Conservation (phyloP, 345 rosid species). For the Pugionium dolabratum region DNA sequence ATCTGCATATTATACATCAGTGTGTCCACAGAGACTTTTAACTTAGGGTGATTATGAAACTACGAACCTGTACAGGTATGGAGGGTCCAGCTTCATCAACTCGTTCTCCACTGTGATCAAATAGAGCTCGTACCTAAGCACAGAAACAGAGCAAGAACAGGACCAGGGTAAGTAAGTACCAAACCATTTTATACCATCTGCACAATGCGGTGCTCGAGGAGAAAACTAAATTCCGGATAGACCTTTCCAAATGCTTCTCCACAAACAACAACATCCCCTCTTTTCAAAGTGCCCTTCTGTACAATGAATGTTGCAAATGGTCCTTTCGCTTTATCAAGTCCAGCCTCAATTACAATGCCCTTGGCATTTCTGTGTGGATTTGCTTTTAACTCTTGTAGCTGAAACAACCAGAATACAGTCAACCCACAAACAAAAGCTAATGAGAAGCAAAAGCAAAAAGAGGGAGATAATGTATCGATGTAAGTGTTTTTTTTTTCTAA, state of each 20-base stretch:
- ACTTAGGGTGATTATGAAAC: constrained; percentile 17
- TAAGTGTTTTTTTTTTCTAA: constrained; percentile 8
- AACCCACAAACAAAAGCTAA: constrained; percentile 23
- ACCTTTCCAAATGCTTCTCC: constrained; percentile 99
- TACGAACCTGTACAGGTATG: constrained; percentile 83
- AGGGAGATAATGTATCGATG: background rate
- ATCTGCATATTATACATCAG: constrained; percentile 15
- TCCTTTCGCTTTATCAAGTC: constrained; percentile 92
- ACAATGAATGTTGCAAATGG: constrained; percentile 87
- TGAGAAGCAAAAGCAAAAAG: constrained; percentile 20
- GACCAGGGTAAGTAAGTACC: constrained; percentile 24
- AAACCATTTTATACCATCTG: constrained; percentile 21
- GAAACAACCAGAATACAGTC: constrained; percentile 45
- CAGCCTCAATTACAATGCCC: constrained; percentile 93
- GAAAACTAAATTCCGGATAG: constrained; percentile 31
- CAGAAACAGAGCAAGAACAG: constrained; percentile 24
- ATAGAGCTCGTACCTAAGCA: constrained; percentile 84
- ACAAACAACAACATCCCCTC: constrained; percentile 89
- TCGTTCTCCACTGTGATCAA: constrained; percentile 74
- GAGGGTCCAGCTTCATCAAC: constrained; percentile 96
- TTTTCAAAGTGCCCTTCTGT: constrained; percentile 91
- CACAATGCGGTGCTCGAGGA: constrained; percentile 13
- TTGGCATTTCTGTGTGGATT: constrained; percentile 95
- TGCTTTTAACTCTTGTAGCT: constrained; percentile 98
- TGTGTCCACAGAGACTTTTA: constrained; percentile 1